Conservation (phyloP, 2,329 filamentous ascomycete species). For the Amesomyces nigricolor region DNA sequence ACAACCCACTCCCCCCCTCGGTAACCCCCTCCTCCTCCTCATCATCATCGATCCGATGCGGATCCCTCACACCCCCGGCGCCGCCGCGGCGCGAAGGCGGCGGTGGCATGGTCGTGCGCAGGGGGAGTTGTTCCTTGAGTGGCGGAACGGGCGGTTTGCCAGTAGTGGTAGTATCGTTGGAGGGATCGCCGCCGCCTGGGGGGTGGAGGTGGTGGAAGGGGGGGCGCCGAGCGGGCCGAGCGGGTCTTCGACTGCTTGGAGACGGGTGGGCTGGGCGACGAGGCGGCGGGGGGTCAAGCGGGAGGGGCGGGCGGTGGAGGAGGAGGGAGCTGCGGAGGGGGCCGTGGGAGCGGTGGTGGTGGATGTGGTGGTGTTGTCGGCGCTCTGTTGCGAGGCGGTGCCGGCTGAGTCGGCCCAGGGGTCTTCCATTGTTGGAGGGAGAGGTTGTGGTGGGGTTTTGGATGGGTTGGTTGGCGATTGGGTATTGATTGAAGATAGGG, state of each 20-base stretch:
- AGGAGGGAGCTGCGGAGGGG: slow-evolving; percentile 12
- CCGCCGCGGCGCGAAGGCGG: slow-evolving; percentile 13
- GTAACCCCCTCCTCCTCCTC: slow-evolving; percentile 48
- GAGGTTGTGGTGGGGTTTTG: background rate
- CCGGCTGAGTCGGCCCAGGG: slow-evolving; percentile 47
- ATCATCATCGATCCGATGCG: slow-evolving; percentile 65
- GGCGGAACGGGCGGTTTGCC: slow-evolving; percentile 58
- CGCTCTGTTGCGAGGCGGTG: slow-evolving; percentile 24
- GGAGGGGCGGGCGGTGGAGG: slow-evolving; percentile 36
- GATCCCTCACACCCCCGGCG: slow-evolving; percentile 36
- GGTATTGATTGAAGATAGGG: background rate
- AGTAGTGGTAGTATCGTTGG: slow-evolving; percentile 14
- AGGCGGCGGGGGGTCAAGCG: slow-evolving; percentile 54
- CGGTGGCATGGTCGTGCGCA: slow-evolving; percentile 52
- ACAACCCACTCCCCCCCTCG: background rate
- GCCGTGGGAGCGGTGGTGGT: background rate
- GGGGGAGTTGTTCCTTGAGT: slow-evolving; percentile 55
- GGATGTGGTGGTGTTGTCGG: slow-evolving; percentile 26
- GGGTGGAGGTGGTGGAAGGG: background rate
- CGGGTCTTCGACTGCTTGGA: slow-evolving; percentile 70
- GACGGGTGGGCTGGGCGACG: slow-evolving; percentile 68
- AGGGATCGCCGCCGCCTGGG: slow-evolving; percentile 23
- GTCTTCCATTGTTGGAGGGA: slow-evolving; percentile 33
- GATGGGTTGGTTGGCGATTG: background rate
- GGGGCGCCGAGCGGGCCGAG: slow-evolving; percentile 69